A percentile compares a stretch with the other conserved stretches of the same genome.
Conservation (phyloP, 176 grass and related monocot species). For the Pharus latifolius region DNA sequence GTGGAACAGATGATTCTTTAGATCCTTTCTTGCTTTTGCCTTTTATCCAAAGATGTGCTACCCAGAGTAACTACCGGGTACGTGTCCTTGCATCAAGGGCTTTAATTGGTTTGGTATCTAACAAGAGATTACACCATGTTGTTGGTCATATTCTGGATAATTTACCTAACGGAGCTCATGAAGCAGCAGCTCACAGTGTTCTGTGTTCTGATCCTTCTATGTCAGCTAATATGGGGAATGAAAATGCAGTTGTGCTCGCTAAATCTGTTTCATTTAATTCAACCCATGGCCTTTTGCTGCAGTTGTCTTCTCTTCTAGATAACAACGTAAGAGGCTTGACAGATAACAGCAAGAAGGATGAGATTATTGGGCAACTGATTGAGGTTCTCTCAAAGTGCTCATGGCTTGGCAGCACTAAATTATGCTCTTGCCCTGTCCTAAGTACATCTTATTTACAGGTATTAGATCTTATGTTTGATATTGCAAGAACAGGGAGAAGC, state of each 20-base stretch:
- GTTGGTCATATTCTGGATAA: conserved; percentile 47
- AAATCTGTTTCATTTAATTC: conserved; percentile 61
- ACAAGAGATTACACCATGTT: conserved; percentile 65
- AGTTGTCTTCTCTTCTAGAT: conserved; percentile 75
- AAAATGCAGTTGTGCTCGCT: neutral
- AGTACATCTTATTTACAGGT: conserved; percentile 67
- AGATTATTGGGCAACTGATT: conserved; percentile 62
- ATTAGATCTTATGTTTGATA: conserved; percentile 70
- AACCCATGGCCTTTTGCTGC: conserved; percentile 84
- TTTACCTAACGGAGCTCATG: conserved; percentile 39
- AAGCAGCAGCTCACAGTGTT: conserved; percentile 1
- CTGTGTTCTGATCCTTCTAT: neutral
- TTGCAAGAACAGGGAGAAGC: conserved; percentile 46
- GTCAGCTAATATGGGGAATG: conserved; percentile 31
- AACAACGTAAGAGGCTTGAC: conserved; percentile 57
- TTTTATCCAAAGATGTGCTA: conserved; percentile 88
- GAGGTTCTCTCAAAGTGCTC: conserved; percentile 54
- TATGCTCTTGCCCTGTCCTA: conserved; percentile 63
- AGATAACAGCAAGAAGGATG: conserved; percentile 54
- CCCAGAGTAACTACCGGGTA: conserved; percentile 77
- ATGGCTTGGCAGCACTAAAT: conserved; percentile 58
- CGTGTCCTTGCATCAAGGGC: conserved; percentile 88
- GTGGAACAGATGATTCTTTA: conserved; percentile 61
- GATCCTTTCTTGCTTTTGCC: conserved; percentile 85
- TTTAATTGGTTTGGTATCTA: conserved; percentile 79